Percentiles rank a stretch among this genome's conserved stretches.
These are phyloP conservation scores for Chrysochromulina parva DNA, from an alignment of 78 protist species.

Conservation along the genomic window DNA sequence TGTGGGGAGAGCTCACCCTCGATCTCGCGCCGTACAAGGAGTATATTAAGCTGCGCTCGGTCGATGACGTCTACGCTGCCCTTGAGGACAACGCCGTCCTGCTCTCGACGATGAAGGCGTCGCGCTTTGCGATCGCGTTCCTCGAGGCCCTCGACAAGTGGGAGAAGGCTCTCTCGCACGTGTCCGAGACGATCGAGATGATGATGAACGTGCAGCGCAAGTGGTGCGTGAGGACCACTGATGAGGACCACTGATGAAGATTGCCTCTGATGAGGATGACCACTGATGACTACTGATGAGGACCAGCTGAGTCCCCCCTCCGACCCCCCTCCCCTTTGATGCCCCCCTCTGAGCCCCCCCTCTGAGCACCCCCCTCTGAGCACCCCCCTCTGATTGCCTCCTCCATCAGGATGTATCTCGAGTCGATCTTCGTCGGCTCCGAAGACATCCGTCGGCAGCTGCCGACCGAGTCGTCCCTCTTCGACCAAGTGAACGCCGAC, in stretches of 20 bases:
- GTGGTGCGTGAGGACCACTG: slow-evolving; percentile 44
- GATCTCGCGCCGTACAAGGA: slow-evolving; percentile 38
- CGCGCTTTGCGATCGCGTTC: slow-evolving; percentile 67
- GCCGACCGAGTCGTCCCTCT: slow-evolving; percentile 67
- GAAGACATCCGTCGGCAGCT: slow-evolving; percentile 85
- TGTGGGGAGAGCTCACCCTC: slow-evolving; percentile 44
- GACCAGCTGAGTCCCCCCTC: no score
- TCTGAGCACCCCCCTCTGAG: no score
- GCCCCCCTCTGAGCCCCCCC: no score
- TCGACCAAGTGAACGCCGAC: slow-evolving; percentile 55
- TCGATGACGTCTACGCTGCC: slow-evolving; percentile 53
- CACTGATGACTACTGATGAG: no score
- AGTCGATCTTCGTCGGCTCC: slow-evolving; percentile 76
- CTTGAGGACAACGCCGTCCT: slow-evolving; percentile 70
- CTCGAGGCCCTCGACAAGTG: slow-evolving; percentile 68
- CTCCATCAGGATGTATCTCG: slow-evolving; percentile 66
- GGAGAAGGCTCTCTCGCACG: slow-evolving; percentile 66
- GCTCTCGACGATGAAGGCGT: slow-evolving; percentile 71
- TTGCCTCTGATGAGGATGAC: no score
- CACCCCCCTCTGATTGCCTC: no score
- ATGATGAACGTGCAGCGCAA: slow-evolving; percentile 63
- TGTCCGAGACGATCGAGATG: slow-evolving; percentile 75
- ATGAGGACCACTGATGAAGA: no score
- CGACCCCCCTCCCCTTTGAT: no score
- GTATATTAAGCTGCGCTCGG: slow-evolving; percentile 10